Base-by-base conservation (phyloP, 208 protist genomes). In the Porcisia hertigi region DNA sequence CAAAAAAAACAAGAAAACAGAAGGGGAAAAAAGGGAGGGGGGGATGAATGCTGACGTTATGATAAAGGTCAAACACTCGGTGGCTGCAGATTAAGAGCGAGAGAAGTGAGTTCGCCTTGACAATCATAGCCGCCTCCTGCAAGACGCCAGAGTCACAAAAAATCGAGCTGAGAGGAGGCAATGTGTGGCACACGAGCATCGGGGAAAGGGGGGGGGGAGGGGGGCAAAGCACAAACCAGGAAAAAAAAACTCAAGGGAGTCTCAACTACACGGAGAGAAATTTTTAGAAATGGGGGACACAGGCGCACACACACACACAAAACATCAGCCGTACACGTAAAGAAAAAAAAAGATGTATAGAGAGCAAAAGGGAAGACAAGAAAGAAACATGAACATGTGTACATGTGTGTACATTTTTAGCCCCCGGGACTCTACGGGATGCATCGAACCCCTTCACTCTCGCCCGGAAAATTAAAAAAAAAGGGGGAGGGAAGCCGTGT, bases 341-440 rank as follows among this genome's bases (percentile, higher is more conserved):
- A 20, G n/a, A 70, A 64, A 43, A 30, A 71, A 59, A 65, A 77
- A 70, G 30, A 30, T 30, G 30, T 30, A 30, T 30, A 30, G 30
- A 30, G 30, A 30, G 30, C 30, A 30, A 30, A 30, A 30, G 30
- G 30, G 30, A 30, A 30, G 30, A 30, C 30, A 30, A 30, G 30
- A 30, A 30, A 30, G 30, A 30, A 30, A 30, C 30, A 30, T 30
- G 30, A 0, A 30, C 30, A 30, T 30, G 30, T 30, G 30, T 30
- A 30, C 30, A 30, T 30, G 30, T 30, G 30, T 30, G 30, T 30
- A 30, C 30, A 30, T 30, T 30, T 30, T 30, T 30, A 30, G 30
- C 30, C 30, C 30, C 30, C 30, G 30, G 30, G 30, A 30, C 30
- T 30, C 30, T 30, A 30, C 30, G 30, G 30, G 30, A 30, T 30